A percentile compares a stretch with the other conserved stretches of the same genome.
These are phyloP conservation scores for Prunus salicina DNA, from an alignment of 306 rosid species.

Conservation along the genomic window DNA sequence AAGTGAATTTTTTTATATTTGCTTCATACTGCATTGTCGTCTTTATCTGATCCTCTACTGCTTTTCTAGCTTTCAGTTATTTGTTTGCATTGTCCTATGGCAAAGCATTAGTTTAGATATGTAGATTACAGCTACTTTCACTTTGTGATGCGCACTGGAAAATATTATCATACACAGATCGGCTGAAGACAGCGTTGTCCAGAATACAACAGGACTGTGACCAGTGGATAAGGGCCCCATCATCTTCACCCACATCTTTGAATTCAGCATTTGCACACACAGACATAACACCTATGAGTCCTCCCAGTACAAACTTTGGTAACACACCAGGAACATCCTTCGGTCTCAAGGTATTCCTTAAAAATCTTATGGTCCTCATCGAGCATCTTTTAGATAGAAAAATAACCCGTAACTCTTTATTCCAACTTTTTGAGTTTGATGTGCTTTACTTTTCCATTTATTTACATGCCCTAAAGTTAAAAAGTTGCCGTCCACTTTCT, in stretches of 20 bases:
- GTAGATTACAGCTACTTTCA: conserved; percentile 14
- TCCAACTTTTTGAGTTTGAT: background rate
- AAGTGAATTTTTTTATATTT: conserved; percentile 30
- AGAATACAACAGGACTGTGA: conserved; percentile 84
- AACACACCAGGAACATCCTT: conserved; percentile 49
- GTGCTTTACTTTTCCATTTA: background rate
- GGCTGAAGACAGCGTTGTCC: conserved; percentile 79
- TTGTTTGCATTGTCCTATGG: background rate
- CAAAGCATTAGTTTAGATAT: conserved; percentile 17
- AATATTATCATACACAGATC: conserved; percentile 50
- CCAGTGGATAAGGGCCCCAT: conserved; percentile 65
- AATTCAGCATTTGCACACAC: conserved; percentile 51
- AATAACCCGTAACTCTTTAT: background rate
- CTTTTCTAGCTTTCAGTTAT: background rate
- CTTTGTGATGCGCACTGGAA: conserved; percentile 19
- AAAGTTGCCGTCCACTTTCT: background rate
- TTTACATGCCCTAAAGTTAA: background rate
- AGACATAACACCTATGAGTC: conserved; percentile 60
- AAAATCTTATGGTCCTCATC: background rate
- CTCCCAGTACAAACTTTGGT: conserved; percentile 52
- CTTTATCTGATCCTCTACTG: background rate
- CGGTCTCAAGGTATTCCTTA: conserved; percentile 74
- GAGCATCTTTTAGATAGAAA: conserved; percentile 2
- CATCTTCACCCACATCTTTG: conserved; percentile 58
- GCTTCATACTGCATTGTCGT: background rate